These are phyloP conservation scores for Penicillium glabrum DNA, from an alignment of 2,329 filamentous ascomycete genomes.

Conservation along the genomic window DNA sequence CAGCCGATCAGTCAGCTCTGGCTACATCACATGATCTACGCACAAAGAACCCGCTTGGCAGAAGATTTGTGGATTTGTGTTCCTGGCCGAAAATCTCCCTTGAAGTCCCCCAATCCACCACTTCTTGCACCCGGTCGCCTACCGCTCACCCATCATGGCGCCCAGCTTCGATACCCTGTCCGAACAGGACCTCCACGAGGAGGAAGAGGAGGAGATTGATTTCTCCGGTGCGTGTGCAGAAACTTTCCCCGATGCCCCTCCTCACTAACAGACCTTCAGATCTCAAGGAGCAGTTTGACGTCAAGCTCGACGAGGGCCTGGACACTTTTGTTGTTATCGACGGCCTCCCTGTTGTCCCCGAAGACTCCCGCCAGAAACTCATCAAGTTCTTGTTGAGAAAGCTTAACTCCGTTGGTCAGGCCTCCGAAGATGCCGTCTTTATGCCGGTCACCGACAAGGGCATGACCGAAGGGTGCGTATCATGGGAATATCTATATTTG, in stretches of 20 bases:
- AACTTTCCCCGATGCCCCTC: constrained; percentile 21
- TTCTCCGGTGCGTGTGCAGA: constrained; percentile 62
- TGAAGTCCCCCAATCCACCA: constrained; percentile 21
- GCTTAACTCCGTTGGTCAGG: constrained; percentile 79
- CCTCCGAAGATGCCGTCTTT: constrained; percentile 81
- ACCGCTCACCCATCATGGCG: constrained; percentile 66
- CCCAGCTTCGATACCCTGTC: constrained; percentile 89
- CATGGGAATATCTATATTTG: neutral
- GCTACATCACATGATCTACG: constrained; percentile 18
- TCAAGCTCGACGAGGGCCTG: constrained; percentile 91
- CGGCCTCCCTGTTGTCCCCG: constrained; percentile 83
- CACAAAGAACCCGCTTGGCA: constrained; percentile 34
- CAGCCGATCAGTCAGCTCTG: neutral
- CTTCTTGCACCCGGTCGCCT: constrained; percentile 25
- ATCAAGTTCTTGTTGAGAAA: constrained; percentile 96
- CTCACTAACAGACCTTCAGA: constrained; percentile 52
- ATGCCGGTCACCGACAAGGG: constrained; percentile 92
- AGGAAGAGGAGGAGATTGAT: constrained; percentile 91
- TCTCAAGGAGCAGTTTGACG: constrained; percentile 90
- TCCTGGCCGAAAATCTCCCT: constrained; percentile 34
- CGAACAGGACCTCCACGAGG: constrained; percentile 87
- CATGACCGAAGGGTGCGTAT: constrained; percentile 76
- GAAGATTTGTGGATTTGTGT: constrained; percentile 30
- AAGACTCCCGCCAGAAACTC: constrained; percentile 90
- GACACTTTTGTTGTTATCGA: constrained; percentile 97